Evolutionary conservation across 768 basidiomycete species (phyloP), one percentile per base, ranked within the genome.

Genomic region (Mycena rebaudengoi): DNA sequence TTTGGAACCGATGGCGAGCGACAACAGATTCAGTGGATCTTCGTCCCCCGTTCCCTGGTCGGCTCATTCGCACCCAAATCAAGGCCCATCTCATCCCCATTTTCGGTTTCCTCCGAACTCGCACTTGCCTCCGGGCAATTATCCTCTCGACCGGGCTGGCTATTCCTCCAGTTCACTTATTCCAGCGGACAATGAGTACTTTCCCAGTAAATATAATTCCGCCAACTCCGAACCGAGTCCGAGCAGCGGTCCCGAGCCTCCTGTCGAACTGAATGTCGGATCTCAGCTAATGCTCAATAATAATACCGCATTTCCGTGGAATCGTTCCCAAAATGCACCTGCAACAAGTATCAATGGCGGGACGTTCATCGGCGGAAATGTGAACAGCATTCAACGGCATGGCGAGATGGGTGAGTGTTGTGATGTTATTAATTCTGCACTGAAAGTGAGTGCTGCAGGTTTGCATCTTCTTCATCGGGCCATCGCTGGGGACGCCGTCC

Each of bases 281-380:
- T 54, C 29, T 32, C 53, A 28, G 23, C n/a, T 25, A 44, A n/a
- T n/a, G n/a, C n/a, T n/a, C n/a, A 28, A 43, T 1, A 43, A 44
- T 18, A 21, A 43, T 43, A 23, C 35, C n/a, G 40, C 12, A 29
- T 44, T 55, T 33, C 54, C 54, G 11, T 55, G 54, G 54, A n/a
- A 55, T 55, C 54, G n/a, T 18, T 21, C 16, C 35, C 41, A 40
- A 11, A 25, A 20, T 21, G 43, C 20, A 18, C 53, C 53, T 32
- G 26, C 53, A 54, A 54, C 53, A 41, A 54, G n/a, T 10, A 54
- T 54, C 40, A 54, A 26, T n/a, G 53, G 53, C 41, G 43, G 43
- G 41, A 55, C 43, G 13, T 56, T 56, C 44, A 56, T 56, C 20
- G 55, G 55, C n/a, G 44, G 55, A 46, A 56, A 56, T 37, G 55